These are phyloP conservation scores for Hortiboletus flavorubellus DNA, from an alignment of 768 basidiomycete genomes.

Conservation along the genomic window DNA sequence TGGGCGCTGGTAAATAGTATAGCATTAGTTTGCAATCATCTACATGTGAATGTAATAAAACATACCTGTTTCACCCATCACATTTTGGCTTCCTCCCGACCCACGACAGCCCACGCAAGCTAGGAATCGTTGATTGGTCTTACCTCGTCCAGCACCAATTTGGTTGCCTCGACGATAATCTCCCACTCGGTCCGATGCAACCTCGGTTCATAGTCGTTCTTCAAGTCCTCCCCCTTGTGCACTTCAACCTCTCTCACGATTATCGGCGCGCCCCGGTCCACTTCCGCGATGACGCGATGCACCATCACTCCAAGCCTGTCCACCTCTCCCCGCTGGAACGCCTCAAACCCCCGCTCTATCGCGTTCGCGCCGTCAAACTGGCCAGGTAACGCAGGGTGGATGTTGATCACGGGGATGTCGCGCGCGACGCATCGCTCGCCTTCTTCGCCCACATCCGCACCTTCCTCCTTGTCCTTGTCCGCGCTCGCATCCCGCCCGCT, in stretches of 20 bases:
- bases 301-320: slow-evolving; percentile 84
- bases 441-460: slow-evolving; percentile 30
- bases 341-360: slow-evolving; percentile 84
- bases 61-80: slow-evolving; percentile 1
- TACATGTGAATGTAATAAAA: slow-evolving; percentile 1
- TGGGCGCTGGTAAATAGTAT: slow-evolving; percentile 10
- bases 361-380: slow-evolving; percentile 96
- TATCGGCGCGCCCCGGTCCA: slow-evolving; percentile 89
- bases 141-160: slow-evolving; percentile 59
- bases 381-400: slow-evolving; percentile 94
- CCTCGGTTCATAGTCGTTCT: slow-evolving; percentile 59
- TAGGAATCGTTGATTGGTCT: slow-evolving; percentile 19
- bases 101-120: background rate
- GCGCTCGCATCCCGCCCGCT: background rate
- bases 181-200: slow-evolving; percentile 86
- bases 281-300: slow-evolving; percentile 88
- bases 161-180: slow-evolving; percentile 85
- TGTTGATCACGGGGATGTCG: slow-evolving; percentile 83
- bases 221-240: slow-evolving; percentile 67
- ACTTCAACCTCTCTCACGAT: slow-evolving; percentile 78
- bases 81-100: background rate
- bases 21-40: slow-evolving; percentile 17
- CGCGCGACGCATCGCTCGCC: slow-evolving; percentile 19
- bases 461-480: background rate
- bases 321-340: slow-evolving; percentile 81